These are phyloP conservation scores for Xylaria sp. DNA, from an alignment of 2,329 filamentous ascomycete species.

Conservation along the genomic window DNA sequence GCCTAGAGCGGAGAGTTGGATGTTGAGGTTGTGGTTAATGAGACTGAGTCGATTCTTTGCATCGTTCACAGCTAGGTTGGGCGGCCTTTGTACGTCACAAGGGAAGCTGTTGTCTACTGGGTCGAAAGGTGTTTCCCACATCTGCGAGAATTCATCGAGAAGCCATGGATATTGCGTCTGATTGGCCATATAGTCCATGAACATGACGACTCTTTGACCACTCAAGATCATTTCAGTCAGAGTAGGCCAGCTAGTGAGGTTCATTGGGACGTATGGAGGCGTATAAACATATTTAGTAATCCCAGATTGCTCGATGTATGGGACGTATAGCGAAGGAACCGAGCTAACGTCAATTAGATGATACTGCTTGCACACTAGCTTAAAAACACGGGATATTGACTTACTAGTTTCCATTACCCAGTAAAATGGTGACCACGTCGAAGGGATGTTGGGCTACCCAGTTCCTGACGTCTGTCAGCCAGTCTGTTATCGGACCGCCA, in stretches of 20 bases:
- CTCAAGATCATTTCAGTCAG: conserved; percentile 78
- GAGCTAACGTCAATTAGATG: conserved; percentile 51
- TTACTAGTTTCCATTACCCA: conserved; percentile 81
- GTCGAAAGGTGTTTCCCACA: conserved; percentile 93
- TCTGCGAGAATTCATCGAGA: conserved; percentile 85
- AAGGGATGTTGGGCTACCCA: conserved; percentile 84
- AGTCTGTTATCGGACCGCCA: conserved; percentile 78
- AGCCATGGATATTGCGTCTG: conserved; percentile 83
- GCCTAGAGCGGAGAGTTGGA: conserved; percentile 74
- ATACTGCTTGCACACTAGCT: not conserved
- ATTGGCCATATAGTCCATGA: conserved; percentile 87
- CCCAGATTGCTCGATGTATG: conserved; percentile 75
- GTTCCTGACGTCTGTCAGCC: conserved; percentile 72
- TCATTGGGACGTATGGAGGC: conserved; percentile 76
- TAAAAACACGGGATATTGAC: conserved; percentile 11
- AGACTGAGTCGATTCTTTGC: conserved; percentile 76
- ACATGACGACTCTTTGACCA: conserved; percentile 78
- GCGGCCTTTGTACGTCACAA: conserved; percentile 81
- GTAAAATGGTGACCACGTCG: conserved; percentile 86
- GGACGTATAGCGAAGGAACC: conserved; percentile 69
- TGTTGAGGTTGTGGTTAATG: conserved; percentile 91
- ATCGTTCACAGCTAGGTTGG: conserved; percentile 64
- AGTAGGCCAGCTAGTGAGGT: conserved; percentile 82
- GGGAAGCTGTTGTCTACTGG: conserved; percentile 73
- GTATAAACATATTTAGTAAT: conserved; percentile 78